Conservation (phyloP, 108 stramenopile species). For the Asterionellopsis glacialis region DNA sequence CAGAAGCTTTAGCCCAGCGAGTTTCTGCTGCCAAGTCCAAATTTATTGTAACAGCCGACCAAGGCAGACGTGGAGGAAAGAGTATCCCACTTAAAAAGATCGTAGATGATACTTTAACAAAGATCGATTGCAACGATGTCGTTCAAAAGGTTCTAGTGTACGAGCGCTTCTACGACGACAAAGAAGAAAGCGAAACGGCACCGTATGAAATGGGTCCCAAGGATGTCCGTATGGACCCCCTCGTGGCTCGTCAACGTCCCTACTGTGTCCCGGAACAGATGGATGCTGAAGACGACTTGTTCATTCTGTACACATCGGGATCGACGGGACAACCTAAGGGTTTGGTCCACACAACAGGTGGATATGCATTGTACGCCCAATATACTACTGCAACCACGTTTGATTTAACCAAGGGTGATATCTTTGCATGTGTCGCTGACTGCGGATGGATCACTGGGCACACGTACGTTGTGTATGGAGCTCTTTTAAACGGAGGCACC, state of each 20-base stretch:
- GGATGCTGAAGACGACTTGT: conserved; percentile 94
- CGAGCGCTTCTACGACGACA: conserved; percentile 60
- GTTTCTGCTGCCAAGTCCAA: conserved; percentile 79
- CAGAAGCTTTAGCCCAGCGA: conserved; percentile 89
- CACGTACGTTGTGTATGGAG: conserved; percentile 96
- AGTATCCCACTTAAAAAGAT: conserved; percentile 84
- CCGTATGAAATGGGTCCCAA: conserved; percentile 42
- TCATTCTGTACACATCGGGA: conserved; percentile 97
- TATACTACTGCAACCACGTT: conserved; percentile 85
- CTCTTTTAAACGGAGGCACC: conserved; percentile 88
- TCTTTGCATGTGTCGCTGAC: conserved; percentile 97
- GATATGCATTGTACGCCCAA: conserved; percentile 89
- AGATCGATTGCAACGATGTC: conserved; percentile 50
- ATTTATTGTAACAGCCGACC: conserved; percentile 83
- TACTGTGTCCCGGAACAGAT: conserved; percentile 94
- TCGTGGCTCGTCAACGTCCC: conserved; percentile 82
- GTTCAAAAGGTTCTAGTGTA: conserved; percentile 87
- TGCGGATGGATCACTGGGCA: conserved; percentile 97
- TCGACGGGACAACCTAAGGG: conserved; percentile 95
- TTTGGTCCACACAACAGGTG: conserved; percentile 91
- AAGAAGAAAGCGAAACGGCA: conserved; percentile 22
- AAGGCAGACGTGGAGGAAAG: conserved; percentile 79
- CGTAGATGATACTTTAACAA: conserved; percentile 77
- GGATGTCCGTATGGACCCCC: conserved; percentile 86
- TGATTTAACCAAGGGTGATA: conserved; percentile 70